Evolutionary conservation across 345 rosid species (phyloP).

Genomic region (Populus deltoides): DNA sequence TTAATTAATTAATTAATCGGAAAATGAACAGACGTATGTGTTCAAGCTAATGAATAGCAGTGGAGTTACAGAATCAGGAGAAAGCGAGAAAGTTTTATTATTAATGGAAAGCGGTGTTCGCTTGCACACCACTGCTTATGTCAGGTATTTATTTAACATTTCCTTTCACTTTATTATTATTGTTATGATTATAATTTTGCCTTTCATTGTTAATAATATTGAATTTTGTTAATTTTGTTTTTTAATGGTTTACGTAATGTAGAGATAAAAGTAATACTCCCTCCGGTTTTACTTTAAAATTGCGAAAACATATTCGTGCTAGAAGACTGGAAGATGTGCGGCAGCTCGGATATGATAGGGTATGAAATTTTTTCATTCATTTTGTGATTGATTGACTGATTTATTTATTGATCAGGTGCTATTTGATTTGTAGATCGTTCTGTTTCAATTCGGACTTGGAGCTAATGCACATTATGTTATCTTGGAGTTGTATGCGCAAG

Average conservation of each 20-base stretch:
- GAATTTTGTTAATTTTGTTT: not conserved
- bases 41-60: constrained; percentile 99
- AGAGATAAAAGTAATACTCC: constrained; percentile 98
- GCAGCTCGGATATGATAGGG: constrained; percentile 97
- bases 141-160: constrained; percentile 40
- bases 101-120: constrained; percentile 97
- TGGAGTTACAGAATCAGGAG: constrained; percentile 93
- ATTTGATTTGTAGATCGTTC: constrained; percentile 55
- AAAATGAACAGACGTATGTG: constrained; percentile 63
- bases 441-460: constrained; percentile 93
- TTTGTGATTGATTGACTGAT: not conserved
- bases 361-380: constrained; percentile 31
- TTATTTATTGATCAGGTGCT: not conserved
- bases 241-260: constrained; percentile 8
- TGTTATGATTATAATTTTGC: not conserved
- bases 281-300: constrained; percentile 91
- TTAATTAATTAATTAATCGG: not conserved
- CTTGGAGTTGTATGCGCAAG: constrained; percentile 97
- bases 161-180: too few relatives aligned
- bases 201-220: not conserved
- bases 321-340: constrained; percentile 97
- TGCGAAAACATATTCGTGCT: constrained; percentile 87
- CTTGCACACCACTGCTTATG: constrained; percentile 84
- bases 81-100: constrained; percentile 88
- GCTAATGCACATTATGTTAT: constrained; percentile 85